Conservation (phyloP, 331 rosid genomes). For the Cydonia oblonga region DNA sequence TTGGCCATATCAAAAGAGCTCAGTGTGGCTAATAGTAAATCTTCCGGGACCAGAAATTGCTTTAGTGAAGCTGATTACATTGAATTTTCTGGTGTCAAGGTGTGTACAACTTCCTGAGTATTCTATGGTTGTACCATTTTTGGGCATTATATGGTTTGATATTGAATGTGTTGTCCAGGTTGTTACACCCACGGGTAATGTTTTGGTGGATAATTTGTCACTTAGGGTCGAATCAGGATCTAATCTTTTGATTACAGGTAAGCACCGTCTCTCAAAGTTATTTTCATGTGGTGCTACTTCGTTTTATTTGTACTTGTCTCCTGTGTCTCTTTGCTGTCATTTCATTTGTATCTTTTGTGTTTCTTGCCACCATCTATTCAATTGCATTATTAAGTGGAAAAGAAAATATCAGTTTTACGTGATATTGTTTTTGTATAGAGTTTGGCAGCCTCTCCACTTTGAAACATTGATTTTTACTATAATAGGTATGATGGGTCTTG, state of each 20-base stretch:
- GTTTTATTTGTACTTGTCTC: neutral
- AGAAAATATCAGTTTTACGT: neutral
- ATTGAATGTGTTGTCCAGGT: conserved; percentile 45
- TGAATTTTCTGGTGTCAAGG: conserved; percentile 86
- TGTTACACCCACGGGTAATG: conserved; percentile 86
- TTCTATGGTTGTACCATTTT: conserved; percentile 2
- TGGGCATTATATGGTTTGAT: conserved; percentile 20
- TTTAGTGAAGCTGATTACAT: conserved; percentile 85
- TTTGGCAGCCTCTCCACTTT: neutral
- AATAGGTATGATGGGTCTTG: neutral
- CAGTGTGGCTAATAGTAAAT: conserved; percentile 39
- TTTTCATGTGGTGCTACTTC: neutral
- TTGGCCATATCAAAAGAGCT: conserved; percentile 76
- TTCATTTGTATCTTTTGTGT: neutral
- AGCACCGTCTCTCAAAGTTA: conserved; percentile 2
- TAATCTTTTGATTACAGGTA: conserved; percentile 96
- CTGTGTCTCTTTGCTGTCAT: neutral
- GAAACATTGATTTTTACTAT: too few species aligned
- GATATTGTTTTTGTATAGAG: neutral
- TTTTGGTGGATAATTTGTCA: conserved; percentile 82
- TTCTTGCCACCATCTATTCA: neutral
- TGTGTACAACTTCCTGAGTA: conserved; percentile 13
- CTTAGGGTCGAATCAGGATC: conserved; percentile 84
- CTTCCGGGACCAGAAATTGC: conserved; percentile 56
- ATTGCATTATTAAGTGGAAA: neutral